Evolutionary conservation across 306 rosid genomes (phyloP).

Genomic region (Comarum palustre): DNA sequence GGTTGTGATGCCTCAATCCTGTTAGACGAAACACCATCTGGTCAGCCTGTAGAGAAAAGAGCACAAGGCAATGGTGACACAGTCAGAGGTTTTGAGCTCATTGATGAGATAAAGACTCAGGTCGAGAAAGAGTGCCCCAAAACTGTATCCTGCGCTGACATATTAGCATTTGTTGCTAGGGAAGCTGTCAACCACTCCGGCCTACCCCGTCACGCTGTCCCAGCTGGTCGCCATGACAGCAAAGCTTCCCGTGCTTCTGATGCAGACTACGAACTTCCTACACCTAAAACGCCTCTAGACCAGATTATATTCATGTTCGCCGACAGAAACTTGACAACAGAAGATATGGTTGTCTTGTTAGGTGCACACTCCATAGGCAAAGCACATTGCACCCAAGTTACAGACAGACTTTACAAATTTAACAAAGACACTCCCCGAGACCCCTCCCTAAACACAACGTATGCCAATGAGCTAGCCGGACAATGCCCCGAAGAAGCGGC

Average conservation of each 20-base stretch:
- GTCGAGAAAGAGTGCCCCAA: slow-evolving; percentile 52
- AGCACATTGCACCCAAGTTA: slow-evolving; percentile 36
- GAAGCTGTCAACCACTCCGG: slow-evolving; percentile 38
- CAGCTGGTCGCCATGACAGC: slow-evolving; percentile 53
- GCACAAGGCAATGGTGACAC: slow-evolving; percentile 36
- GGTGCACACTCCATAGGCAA: slow-evolving; percentile 69
- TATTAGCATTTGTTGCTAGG: slow-evolving; percentile 39
- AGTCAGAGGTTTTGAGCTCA: slow-evolving; percentile 41
- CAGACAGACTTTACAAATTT: slow-evolving; percentile 33
- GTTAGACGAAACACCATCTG: slow-evolving; percentile 39
- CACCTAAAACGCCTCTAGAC: slow-evolving; percentile 24
- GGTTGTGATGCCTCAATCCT: slow-evolving; percentile 79
- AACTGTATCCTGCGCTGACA: slow-evolving; percentile 67
- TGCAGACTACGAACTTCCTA: slow-evolving; percentile 28
- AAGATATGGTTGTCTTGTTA: slow-evolving; percentile 46
- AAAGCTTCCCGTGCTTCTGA: slow-evolving; percentile 36
- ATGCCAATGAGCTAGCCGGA: slow-evolving; percentile 11
- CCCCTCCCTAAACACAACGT: slow-evolving; percentile 12
- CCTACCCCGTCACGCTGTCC: slow-evolving; percentile 17
- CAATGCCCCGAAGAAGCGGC: slow-evolving; percentile 20
- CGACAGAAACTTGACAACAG: slow-evolving; percentile 35
- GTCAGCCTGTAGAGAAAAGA: slow-evolving; percentile 48
- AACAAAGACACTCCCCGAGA: slow-evolving; percentile 16
- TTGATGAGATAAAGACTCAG: slow-evolving; percentile 54
- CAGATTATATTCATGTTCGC: slow-evolving; percentile 26